A percentile compares a stretch with the other conserved stretches of the same genome.
Conservation (phyloP, 1,139 yeast species). For the Sugiyamaella xylanicola region DNA sequence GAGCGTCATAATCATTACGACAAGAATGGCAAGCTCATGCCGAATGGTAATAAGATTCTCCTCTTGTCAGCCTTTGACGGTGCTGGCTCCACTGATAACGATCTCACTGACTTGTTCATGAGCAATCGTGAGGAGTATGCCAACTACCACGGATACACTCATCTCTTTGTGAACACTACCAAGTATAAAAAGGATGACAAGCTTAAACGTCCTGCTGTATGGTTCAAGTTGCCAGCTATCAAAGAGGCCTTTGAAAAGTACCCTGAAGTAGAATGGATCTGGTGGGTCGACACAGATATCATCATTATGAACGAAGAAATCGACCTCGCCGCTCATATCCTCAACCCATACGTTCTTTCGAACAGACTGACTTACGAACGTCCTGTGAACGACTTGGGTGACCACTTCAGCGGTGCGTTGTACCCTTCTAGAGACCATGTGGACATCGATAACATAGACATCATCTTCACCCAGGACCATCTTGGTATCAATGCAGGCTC, state of each 20-base stretch:
- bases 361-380: conserved; percentile 33
- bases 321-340: conserved; percentile 39
- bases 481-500: conserved; percentile 42
- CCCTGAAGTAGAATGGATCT: conserved; percentile 43
- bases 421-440: conserved; percentile 28
- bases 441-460: conserved; percentile 28
- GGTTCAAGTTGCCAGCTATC: conserved; percentile 41
- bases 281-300: conserved; percentile 43
- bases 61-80: conserved; percentile 41
- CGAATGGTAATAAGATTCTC: conserved; percentile 35
- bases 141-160: conserved; percentile 39
- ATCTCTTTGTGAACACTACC: conserved; percentile 38
- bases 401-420: conserved; percentile 28
- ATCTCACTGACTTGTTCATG: conserved; percentile 34
- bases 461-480: conserved; percentile 34
- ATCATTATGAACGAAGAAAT: conserved; percentile 39
- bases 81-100: conserved; percentile 34
- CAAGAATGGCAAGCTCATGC: conserved; percentile 28
- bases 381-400: conserved; percentile 29
- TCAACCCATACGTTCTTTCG: conserved; percentile 36
- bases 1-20: conserved; percentile 12
- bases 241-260: conserved; percentile 34
- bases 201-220: conserved; percentile 28
- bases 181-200: conserved; percentile 28
- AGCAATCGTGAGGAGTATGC: conserved; percentile 42